phyloP scores from a whole-genome alignment of 139 green algal genomes.

The Dunaliella primolecta region DNA sequence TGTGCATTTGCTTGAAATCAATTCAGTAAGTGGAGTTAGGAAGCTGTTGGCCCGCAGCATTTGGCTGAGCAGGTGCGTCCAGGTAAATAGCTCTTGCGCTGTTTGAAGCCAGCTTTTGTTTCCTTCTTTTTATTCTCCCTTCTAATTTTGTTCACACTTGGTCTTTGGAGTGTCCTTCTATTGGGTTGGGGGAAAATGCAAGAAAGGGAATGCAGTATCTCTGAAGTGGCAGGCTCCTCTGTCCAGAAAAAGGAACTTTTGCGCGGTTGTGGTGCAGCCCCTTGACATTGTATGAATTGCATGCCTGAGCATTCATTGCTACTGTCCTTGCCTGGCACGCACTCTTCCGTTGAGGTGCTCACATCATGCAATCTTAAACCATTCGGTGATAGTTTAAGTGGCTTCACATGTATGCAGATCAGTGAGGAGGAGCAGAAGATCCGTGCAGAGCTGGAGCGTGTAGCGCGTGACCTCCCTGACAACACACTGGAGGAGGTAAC shows the following conservation, averaged over 20 bases:
- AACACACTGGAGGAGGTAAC: slow-evolving; percentile 28
- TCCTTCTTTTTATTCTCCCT: too few species aligned
- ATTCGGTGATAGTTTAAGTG: too few species aligned
- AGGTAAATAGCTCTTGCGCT: neutral
- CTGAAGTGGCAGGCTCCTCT: too few species aligned
- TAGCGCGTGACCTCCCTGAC: neutral
- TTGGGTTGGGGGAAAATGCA: too few species aligned
- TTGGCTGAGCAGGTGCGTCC: neutral
- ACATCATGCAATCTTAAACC: too few species aligned
- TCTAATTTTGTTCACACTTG: too few species aligned
- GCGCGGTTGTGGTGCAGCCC: neutral
- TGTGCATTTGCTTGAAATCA: too few species aligned
- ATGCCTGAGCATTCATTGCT: neutral
- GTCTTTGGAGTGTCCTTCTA: too few species aligned
- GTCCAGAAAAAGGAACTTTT: neutral
- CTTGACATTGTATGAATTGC: neutral
- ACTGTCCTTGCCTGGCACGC: neutral
- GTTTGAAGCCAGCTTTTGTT: neutral
- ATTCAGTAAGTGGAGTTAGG: neutral
- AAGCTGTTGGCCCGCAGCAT: neutral
- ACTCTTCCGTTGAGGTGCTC: too few species aligned
- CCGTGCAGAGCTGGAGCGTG: neutral
- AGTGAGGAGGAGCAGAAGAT: neutral
- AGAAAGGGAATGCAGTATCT: too few species aligned
- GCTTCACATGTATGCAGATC: neutral